These are phyloP conservation scores for Batkoa obscura DNA, from an alignment of 371 early-diverging fungal genomes.

Conservation along the genomic window DNA sequence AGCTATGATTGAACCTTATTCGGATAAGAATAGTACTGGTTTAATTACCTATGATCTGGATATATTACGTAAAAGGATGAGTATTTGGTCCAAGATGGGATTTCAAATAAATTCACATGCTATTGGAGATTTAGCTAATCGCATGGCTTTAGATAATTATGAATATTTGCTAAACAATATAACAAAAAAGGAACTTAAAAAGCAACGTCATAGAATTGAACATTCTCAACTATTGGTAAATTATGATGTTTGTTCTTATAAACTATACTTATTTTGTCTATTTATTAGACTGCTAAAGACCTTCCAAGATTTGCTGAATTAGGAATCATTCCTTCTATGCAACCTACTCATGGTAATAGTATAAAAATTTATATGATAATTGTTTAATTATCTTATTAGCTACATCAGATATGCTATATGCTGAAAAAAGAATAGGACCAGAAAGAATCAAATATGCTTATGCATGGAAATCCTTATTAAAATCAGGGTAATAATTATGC, in stretches of 20 bases:
- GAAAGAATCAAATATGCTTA: background rate
- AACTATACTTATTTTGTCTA: background rate
- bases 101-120: slow-evolving; percentile 22
- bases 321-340: slow-evolving; percentile 22
- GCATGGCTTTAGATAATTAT: slow-evolving; percentile 15
- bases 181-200: background rate
- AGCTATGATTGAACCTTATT: slow-evolving; percentile 18
- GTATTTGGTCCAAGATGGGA: slow-evolving; percentile 12
- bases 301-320: slow-evolving; percentile 13
- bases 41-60: slow-evolving; percentile 11
- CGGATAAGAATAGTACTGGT: slow-evolving; percentile 12
- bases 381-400: background rate
- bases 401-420: background rate
- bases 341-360: slow-evolving; percentile 24
- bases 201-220: slow-evolving; percentile 16
- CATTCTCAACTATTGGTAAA: slow-evolving; percentile 19
- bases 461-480: slow-evolving; percentile 11
- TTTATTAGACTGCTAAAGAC: slow-evolving; percentile 10
- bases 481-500: slow-evolving; percentile 16
- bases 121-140: slow-evolving; percentile 23
- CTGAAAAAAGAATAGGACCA: background rate
- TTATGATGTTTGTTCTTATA: background rate
- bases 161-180: slow-evolving; percentile 7
- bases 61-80: slow-evolving; percentile 5
- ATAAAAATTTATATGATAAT: slow-evolving; percentile 16